Evolutionary conservation across 805 yeast species (phyloP), one percentile per base, ranked within the genome.

Genomic region (Clavispora santaluciae): DNA sequence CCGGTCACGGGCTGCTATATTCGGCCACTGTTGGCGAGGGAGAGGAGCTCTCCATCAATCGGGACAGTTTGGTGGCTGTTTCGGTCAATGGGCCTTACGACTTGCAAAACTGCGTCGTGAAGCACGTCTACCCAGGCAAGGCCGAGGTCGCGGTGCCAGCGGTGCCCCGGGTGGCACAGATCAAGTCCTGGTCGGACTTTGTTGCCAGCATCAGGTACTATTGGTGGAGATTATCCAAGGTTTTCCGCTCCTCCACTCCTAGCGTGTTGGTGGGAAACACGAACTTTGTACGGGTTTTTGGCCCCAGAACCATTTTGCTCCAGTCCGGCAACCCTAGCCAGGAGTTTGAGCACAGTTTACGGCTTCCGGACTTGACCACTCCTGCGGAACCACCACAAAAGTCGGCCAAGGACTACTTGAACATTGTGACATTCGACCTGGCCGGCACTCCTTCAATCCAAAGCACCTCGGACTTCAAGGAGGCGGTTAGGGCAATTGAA

Each of bases 1-100:
- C 68, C 12, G 85, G 83, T 1, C 61, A 64, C 18, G 85, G 86
- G 0, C 66, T 75, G 10, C 56, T 80, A 17, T 78, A 76, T 54
- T 70, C 68, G 43, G 59, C 78, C 12, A 62, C 62, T 23, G 55
- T 80, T 18, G 60, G 51, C 3, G 68, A 62, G 13, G 69, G 56
- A 17, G 85, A 80, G 46, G 73, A 73, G 31, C 57, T 78, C 5
- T 56, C 76, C 22, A 66, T 80, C 18, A 73, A 68, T 43, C 67
- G 61, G 36, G 56, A 64, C 10, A 70, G 73, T 43, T 53, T 80
- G 36, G 59, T 80, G 34, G 84, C 76, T 0, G 44, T 75, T 1
- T 73, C 78, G 6, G 70, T 78, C 4, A 70, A 66, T 45, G 81
- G 81, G 8, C 65, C 66, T 4, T 44, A 56, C 38, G 81, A 76